phyloP scores from a whole-genome alignment of 1,139 yeast genomes.

The Magnusiomyces tetraspermus region DNA sequence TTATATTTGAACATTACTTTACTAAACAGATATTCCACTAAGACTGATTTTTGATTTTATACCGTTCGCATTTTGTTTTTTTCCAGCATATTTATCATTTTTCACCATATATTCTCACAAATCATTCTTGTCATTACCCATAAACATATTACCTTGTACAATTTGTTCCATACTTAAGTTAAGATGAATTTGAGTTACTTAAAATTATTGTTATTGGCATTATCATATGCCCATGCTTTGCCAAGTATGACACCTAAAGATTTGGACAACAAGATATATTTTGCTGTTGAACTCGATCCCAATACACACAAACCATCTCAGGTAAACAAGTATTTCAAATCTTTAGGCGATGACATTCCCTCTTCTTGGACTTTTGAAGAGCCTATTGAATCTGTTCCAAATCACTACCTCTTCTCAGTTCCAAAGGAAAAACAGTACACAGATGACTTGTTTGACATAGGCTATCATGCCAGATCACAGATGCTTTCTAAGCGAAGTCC shows the following conservation, averaged over 20 bases:
- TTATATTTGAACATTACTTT: no score
- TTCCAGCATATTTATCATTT: no score
- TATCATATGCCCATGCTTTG: background rate
- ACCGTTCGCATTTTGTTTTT: no score
- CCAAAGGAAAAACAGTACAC: constrained; percentile 16
- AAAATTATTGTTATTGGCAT: background rate
- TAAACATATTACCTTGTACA: no score
- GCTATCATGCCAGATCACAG: background rate
- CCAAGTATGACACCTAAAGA: background rate
- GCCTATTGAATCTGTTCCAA: constrained; percentile 25
- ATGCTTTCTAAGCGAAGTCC: background rate
- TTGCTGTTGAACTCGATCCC: constrained; percentile 26
- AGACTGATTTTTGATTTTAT: no score
- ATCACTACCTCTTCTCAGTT: constrained; percentile 30
- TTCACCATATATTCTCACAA: no score
- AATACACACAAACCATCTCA: constrained; percentile 11
- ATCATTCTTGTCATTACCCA: no score
- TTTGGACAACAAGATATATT: constrained; percentile 20
- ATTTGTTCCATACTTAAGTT: no score
- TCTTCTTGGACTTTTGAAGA: constrained; percentile 28
- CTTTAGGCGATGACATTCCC: background rate
- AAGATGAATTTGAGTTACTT: background rate
- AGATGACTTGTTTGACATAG: constrained; percentile 6
- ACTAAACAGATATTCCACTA: no score
- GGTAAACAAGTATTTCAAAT: background rate